phyloP scores from a whole-genome alignment of 1,284 basidiomycete genomes.

The Singerocomus rubriflavus region DNA sequence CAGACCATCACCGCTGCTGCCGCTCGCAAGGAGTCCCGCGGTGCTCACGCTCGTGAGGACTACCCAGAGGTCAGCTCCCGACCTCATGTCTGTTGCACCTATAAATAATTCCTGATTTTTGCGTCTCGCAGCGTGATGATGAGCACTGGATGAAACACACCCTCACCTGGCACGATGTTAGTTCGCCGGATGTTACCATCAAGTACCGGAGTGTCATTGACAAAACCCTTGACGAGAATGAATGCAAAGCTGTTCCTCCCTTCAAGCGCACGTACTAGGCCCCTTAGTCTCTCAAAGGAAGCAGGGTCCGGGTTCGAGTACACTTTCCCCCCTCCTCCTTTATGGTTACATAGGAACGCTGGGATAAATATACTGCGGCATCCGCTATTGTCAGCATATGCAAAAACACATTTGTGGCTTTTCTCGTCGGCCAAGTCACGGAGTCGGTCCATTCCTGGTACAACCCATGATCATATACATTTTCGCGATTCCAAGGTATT shows the following conservation, averaged over 20 bases:
- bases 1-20: slow-evolving; percentile 96
- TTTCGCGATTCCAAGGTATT: background rate
- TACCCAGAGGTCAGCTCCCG: slow-evolving; percentile 69
- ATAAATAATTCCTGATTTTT: slow-evolving; percentile 1
- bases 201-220: slow-evolving; percentile 86
- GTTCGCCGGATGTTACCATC: slow-evolving; percentile 82
- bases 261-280: slow-evolving; percentile 83
- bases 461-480: background rate
- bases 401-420: background rate
- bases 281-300: background rate
- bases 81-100: background rate
- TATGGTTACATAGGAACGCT: slow-evolving; percentile 9
- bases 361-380: slow-evolving; percentile 13
- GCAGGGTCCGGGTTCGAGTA: slow-evolving; percentile 5
- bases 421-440: background rate
- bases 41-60: slow-evolving; percentile 97
- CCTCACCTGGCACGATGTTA: slow-evolving; percentile 77
- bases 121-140: slow-evolving; percentile 69
- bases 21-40: slow-evolving; percentile 95
- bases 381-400: background rate
- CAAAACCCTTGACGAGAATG: slow-evolving; percentile 89
- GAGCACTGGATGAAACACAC: slow-evolving; percentile 94
- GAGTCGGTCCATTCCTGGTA: background rate
- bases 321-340: slow-evolving; percentile 1
- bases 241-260: slow-evolving; percentile 89